Evolutionary conservation across 2,329 filamentous ascomycete genomes (phyloP), one percentile per base, ranked within the genome.

Genomic region (Stromatinia cepivora): DNA sequence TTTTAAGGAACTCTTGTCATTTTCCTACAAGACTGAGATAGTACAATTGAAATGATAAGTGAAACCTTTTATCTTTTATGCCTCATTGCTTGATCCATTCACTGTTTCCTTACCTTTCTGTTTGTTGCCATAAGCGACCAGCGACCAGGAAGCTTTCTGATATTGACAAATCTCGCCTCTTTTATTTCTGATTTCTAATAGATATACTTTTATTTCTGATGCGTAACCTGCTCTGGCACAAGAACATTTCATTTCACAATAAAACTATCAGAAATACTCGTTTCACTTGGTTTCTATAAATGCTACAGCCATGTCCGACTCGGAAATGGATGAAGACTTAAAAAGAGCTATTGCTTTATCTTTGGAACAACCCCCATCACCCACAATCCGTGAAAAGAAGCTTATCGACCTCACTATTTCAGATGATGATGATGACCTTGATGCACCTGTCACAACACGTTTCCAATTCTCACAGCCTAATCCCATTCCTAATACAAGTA

Each of bases 281-380:
- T 28, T 52, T 20, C 31, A 52, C 6, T 13, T 6, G 31, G 20
- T 63, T n/a, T 28, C 46, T 52, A 52, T 48, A 52, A 63, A 34
- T 25, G 22, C 31, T 20, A 52, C 25, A 48, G 68, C 48, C 31
- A 79, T 79, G 77, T 72, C 76, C 17, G 74, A 78, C 48, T 70
- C 70, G 6, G 76, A 77, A 20, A 73, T 57, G 46, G 77, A 90
- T 65, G 86, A 87, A 70, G 86, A 87, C 42, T 78, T 90, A n/a
- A 83, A 83, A 39, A 82, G 81, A 70, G 88, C 88, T 42, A 88
- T 91, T 69, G 87, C 84, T 22, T 78, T 89, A 39, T 89, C 87
- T 11, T 80, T 89, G 54, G 50, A 70, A 71, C 68, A 73, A 45
- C 22, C 17, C 13, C 56, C 22, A 58, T 45, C 59, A 7, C 61